Evolutionary conservation across 371 early-diverging fungal genomes (phyloP).

Genomic region (Lichtheimia ramosa): DNA sequence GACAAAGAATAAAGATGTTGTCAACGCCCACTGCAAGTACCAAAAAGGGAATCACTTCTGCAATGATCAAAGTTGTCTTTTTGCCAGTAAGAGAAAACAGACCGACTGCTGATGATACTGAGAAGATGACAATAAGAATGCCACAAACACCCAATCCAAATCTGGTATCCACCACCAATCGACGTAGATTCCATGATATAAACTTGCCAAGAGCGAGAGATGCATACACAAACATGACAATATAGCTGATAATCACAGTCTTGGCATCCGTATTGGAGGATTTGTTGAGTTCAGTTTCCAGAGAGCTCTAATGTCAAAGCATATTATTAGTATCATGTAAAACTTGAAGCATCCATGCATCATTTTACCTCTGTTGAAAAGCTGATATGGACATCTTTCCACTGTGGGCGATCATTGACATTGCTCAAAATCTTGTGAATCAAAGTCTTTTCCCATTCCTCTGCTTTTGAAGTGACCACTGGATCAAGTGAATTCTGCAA

Average conservation of each 20-base stretch:
- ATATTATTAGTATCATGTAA: not conserved
- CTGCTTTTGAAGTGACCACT: constrained; percentile 35
- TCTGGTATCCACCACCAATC: constrained; percentile 67
- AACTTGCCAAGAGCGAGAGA: constrained; percentile 66
- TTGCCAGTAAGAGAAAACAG: constrained; percentile 66
- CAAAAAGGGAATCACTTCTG: constrained; percentile 80
- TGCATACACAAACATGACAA: constrained; percentile 77
- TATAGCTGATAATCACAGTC: constrained; percentile 66
- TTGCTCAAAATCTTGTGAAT: constrained; percentile 39
- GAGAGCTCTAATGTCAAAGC: constrained; percentile 38
- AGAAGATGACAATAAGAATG: constrained; percentile 71
- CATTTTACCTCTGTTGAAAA: constrained; percentile 67
- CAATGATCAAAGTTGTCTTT: constrained; percentile 75
- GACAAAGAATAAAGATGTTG: constrained; percentile 76
- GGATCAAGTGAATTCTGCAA: constrained; percentile 60
- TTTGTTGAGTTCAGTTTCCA: constrained; percentile 70
- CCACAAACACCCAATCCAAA: constrained; percentile 69
- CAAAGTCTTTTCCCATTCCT: constrained; percentile 66
- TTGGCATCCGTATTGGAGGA: constrained; percentile 67
- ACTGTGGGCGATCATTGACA: constrained; percentile 43
- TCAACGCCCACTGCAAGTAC: constrained; percentile 83
- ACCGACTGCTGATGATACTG: constrained; percentile 70
- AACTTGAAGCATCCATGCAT: not conserved
- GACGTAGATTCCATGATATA: constrained; percentile 42
- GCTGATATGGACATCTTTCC: constrained; percentile 56